These are phyloP conservation scores for Colletotrichum sp. DNA, from an alignment of 2,329 filamentous ascomycete species.

Conservation along the genomic window DNA sequence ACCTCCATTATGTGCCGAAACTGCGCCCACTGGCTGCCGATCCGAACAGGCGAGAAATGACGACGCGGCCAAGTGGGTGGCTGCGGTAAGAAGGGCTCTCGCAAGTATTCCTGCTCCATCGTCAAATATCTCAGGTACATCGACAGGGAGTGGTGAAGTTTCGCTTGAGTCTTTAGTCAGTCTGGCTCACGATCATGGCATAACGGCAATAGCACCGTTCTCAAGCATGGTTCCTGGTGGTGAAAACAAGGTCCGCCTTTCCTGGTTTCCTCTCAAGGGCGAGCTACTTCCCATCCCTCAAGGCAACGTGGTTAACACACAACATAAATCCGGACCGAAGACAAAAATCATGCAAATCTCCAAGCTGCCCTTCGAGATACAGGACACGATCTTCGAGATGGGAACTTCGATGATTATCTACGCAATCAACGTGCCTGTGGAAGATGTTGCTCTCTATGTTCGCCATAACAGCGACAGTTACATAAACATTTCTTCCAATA, in stretches of 20 bases:
- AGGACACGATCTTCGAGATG: not conserved
- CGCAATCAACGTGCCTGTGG: fast-evolving
- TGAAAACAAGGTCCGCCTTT: not conserved
- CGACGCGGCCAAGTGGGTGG: not conserved
- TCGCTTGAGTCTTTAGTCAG: fast-evolving
- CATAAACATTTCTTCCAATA: too few species aligned
- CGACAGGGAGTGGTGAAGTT: not conserved
- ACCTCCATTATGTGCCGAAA: not conserved
- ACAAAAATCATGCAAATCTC: not conserved
- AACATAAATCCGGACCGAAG: fast-evolving
- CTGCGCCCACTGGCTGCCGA: not conserved
- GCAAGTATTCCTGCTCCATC: not conserved
- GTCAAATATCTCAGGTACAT: not conserved
- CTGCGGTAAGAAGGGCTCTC: not conserved
- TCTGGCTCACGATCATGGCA: not conserved
- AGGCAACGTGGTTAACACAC: fast-evolving
- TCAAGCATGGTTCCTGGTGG: fast-evolving
- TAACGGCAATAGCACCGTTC: not conserved
- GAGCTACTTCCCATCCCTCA: not conserved
- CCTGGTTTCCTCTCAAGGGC: not conserved
- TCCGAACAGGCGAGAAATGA: not conserved
- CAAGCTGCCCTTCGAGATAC: not conserved
- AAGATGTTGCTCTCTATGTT: too few species aligned
- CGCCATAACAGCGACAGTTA: too few species aligned
- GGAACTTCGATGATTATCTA: not conserved